phyloP scores from a whole-genome alignment of 176 grass and related monocot species.

The Echinochloa phyllopogon region DNA sequence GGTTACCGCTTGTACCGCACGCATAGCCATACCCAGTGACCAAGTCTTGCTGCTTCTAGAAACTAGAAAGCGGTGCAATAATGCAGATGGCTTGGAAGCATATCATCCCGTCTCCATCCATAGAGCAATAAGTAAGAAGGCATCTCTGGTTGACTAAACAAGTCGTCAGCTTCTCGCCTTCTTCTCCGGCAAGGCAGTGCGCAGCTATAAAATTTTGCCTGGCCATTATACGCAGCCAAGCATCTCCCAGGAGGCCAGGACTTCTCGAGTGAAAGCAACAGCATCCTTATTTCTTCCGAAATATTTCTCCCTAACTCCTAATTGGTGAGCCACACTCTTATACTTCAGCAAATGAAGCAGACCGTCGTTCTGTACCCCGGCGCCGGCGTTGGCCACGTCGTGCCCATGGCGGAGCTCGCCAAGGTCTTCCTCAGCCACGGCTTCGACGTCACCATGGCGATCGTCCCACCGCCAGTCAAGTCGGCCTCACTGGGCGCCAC shows the following conservation, averaged over 20 bases:
- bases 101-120: background rate
- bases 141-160: background rate
- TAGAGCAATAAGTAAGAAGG: background rate
- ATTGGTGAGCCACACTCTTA: background rate
- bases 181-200: background rate
- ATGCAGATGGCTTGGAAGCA: background rate
- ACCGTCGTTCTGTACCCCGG: constrained; percentile 59
- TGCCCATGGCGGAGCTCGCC: constrained; percentile 62
- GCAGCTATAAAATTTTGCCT: background rate
- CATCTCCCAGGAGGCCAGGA: background rate
- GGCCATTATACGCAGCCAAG: background rate
- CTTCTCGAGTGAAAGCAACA: background rate
- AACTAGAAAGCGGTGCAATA: background rate
- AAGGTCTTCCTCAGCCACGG: constrained; percentile 46
- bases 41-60: background rate
- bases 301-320: background rate
- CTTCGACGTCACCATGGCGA: constrained; percentile 38
- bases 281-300: background rate
- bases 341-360: constrained; percentile 19
- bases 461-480: background rate
- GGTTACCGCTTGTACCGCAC: background rate
- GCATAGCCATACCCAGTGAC: background rate
- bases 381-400: constrained; percentile 51
- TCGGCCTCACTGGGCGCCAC: background rate
- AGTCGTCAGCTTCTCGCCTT: background rate